Evolutionary conservation across 2,329 filamentous ascomycete genomes (phyloP).

Genomic region (Claviceps sp.): DNA sequence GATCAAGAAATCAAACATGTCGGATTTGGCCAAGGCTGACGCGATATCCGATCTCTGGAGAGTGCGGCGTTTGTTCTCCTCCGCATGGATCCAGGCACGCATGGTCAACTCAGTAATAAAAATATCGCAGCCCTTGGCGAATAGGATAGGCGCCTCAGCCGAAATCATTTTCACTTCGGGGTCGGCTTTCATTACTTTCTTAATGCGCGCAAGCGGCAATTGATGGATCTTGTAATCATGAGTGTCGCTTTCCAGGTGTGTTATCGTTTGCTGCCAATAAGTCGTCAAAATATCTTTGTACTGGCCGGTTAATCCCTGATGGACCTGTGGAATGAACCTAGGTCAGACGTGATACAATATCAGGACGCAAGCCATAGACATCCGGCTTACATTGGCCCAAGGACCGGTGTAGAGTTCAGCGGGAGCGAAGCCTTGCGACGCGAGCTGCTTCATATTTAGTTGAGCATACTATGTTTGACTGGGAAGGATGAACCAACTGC

Average conservation of each 20-base stretch:
- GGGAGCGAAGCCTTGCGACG: slow-evolving; percentile 77
- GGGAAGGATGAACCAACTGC: slow-evolving; percentile 19
- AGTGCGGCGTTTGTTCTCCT: slow-evolving; percentile 95
- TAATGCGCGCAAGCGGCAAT: slow-evolving; percentile 91
- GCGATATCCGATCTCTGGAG: slow-evolving; percentile 94
- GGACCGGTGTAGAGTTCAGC: slow-evolving; percentile 86
- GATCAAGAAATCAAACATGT: slow-evolving; percentile 99
- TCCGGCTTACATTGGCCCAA: slow-evolving; percentile 72
- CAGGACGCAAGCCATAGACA: not conserved
- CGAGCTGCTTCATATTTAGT: slow-evolving; percentile 45
- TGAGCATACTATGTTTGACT: not conserved
- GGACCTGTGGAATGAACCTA: slow-evolving; percentile 49
- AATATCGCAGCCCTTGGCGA: slow-evolving; percentile 96
- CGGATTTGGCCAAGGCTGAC: slow-evolving; percentile 86
- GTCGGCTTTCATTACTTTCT: slow-evolving; percentile 99
- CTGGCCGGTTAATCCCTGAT: slow-evolving; percentile 81
- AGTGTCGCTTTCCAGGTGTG: slow-evolving; percentile 82
- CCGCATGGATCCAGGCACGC: slow-evolving; percentile 98
- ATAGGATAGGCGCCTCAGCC: slow-evolving; percentile 91
- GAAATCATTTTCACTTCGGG: slow-evolving; percentile 99
- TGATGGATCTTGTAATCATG: slow-evolving; percentile 99
- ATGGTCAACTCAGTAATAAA: slow-evolving; percentile 99
- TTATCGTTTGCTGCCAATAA: slow-evolving; percentile 98
- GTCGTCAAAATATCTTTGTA: slow-evolving; percentile 97
- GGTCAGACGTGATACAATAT: not conserved